Percentiles rank a stretch among this genome's conserved stretches.
Conservation (phyloP, 371 early-diverging fungal genomes). For the Batkoa obscura region DNA sequence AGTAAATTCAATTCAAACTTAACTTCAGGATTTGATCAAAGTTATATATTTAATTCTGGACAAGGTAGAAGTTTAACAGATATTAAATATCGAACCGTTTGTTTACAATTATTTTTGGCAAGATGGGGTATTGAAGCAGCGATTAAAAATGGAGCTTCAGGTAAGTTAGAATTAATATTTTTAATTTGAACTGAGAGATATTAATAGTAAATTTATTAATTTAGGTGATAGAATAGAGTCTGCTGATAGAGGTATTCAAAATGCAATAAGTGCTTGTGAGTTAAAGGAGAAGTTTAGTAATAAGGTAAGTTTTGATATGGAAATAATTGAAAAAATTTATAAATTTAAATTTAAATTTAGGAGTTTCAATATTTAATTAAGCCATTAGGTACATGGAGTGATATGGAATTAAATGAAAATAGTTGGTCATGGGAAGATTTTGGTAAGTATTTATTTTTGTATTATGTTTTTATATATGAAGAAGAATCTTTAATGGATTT, state of each 20-base stretch:
- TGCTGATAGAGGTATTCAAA: neutral
- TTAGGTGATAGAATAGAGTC: neutral
- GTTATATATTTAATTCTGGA: slow-evolving; percentile 1
- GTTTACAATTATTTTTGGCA: neutral
- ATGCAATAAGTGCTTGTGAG: neutral
- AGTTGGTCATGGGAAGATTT: neutral
- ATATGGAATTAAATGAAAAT: neutral
- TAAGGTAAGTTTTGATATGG: no score
- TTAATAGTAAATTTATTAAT: neutral
- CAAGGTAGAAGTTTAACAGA: neutral
- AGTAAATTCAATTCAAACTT: no score
- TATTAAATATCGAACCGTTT: neutral
- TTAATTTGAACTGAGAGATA: no score
- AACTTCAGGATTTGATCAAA: no score
- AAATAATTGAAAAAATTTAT: no score
- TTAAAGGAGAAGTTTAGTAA: neutral
- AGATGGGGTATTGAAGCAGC: slow-evolving; percentile 5
- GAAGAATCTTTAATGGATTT: no score
- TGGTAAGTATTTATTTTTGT: neutral
- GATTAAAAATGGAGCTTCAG: neutral
- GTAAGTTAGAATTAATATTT: neutral
- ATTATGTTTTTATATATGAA: neutral
- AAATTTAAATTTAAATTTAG: no score
- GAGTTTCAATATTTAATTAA: neutral
- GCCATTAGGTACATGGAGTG: neutral